Conservation (phyloP, 208 protist genomes). For the Naegleria fowleri region DNA sequence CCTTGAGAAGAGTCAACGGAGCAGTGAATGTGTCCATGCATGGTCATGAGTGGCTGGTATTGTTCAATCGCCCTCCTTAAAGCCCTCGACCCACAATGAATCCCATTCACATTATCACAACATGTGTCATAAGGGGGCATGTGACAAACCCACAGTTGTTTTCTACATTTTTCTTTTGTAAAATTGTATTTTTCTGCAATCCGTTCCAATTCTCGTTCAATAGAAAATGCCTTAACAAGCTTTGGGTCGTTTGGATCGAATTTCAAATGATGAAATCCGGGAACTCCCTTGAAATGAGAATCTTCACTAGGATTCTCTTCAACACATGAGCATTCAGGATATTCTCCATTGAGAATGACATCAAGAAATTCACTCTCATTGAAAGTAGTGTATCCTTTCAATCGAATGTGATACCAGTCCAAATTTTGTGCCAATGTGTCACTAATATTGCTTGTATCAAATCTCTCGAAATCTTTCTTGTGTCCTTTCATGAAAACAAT, state of each 20-base stretch:
- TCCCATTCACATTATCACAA: background rate
- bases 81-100: background rate
- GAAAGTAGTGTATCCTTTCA: slow-evolving; percentile 4
- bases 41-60: background rate
- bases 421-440: background rate
- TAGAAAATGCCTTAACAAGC: background rate
- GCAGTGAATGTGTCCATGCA: background rate
- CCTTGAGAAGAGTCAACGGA: background rate
- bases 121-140: background rate
- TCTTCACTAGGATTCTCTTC: background rate
- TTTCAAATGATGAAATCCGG: background rate
- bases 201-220: slow-evolving; percentile 10
- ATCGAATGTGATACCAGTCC: background rate
- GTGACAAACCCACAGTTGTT: background rate
- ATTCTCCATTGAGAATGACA: background rate
- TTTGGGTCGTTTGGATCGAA: background rate
- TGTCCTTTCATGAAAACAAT: background rate
- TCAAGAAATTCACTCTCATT: background rate
- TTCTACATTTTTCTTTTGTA: background rate
- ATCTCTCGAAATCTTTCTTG: background rate
- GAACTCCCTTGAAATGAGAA: background rate
- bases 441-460: background rate
- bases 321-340: background rate
- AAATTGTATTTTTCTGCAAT: background rate
- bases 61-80: background rate